A percentile compares a stretch with the other conserved stretches of the same genome.
Conservation (phyloP, 169 alveolate genomes). For the Plasmodium knowlesi region DNA sequence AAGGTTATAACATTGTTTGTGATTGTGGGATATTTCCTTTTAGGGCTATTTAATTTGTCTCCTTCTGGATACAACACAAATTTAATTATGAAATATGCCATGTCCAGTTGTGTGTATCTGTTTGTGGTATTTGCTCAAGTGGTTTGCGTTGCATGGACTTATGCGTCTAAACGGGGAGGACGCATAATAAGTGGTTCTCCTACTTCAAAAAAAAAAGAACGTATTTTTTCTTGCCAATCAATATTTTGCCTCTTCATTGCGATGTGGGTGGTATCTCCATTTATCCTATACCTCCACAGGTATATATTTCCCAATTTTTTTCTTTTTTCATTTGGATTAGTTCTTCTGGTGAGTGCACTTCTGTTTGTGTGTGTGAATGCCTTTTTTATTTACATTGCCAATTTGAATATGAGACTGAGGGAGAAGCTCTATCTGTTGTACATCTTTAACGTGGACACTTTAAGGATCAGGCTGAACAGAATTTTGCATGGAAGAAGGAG, state of each 20-base stretch:
- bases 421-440: constrained; percentile 27
- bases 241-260: background rate
- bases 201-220: background rate
- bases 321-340: background rate
- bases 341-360: background rate
- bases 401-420: background rate
- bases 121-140: constrained; percentile 24
- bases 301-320: background rate
- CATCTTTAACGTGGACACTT: constrained; percentile 12
- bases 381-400: background rate
- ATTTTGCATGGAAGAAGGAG: constrained; percentile 56
- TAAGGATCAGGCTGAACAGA: constrained; percentile 29
- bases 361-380: constrained; percentile 9
- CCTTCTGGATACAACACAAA: constrained; percentile 1
- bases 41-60: background rate
- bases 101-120: constrained; percentile 24
- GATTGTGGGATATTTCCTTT: constrained; percentile 15
- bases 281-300: constrained; percentile 3
- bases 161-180: constrained; percentile 4
- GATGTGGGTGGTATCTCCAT: background rate
- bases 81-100: background rate
- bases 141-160: constrained; percentile 45
- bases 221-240: background rate
- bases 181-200: background rate
- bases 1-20: constrained; percentile 28